Conservation (phyloP, 331 rosid species). For the Quercus lobata region DNA sequence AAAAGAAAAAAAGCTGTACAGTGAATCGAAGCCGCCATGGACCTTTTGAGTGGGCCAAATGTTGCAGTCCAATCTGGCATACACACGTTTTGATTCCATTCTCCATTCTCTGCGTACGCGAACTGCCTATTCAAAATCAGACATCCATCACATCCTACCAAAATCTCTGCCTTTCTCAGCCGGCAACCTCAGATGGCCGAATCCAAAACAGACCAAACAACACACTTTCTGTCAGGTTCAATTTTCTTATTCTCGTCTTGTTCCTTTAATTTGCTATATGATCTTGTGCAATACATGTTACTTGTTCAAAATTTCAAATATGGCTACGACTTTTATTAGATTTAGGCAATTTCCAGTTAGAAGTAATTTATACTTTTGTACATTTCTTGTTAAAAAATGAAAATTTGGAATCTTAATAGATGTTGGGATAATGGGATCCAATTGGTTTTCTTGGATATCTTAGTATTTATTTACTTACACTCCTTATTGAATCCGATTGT, state of each 20-base stretch:
- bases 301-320: too few species aligned
- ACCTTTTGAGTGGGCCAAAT: not conserved
- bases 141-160: not conserved
- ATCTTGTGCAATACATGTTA: too few species aligned
- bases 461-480: not conserved
- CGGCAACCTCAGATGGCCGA: constrained; percentile 13
- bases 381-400: not conserved
- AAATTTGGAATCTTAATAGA: not conserved
- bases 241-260: not conserved
- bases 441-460: not conserved
- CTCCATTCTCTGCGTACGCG: not conserved
- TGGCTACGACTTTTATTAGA: too few species aligned
- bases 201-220: not conserved
- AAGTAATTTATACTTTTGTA: not conserved
- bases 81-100: not conserved
- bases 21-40: not conserved
- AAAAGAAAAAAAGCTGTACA: not conserved
- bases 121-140: not conserved
- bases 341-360: not conserved
- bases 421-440: not conserved
- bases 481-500: not conserved
- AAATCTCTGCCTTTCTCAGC: not conserved
- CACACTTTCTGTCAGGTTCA: constrained; percentile 10
- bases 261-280: not conserved
- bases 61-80: not conserved